Conservation (phyloP, 495 filamentous ascomycete genomes). For the Talaromyces trachyspermus region DNA sequence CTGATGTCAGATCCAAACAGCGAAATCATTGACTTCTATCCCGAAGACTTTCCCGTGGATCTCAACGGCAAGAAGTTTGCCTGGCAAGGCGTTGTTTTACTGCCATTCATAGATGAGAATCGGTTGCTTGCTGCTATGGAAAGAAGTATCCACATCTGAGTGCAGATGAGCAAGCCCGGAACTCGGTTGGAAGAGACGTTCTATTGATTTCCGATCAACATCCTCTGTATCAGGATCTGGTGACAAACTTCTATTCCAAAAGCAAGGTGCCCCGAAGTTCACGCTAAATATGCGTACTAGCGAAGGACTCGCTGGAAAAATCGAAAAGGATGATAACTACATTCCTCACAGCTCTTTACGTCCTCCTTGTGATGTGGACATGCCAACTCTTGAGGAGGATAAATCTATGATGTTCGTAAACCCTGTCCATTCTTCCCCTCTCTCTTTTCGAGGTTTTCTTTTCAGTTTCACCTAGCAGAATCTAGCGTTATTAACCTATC, state of each 20-base stretch:
- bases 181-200: slow-evolving; percentile 71
- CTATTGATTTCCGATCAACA: slow-evolving; percentile 78
- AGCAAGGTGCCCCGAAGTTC: slow-evolving; percentile 56
- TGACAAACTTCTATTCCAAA: slow-evolving; percentile 84
- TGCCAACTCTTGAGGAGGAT: slow-evolving; percentile 77
- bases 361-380: slow-evolving; percentile 55
- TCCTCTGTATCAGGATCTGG: slow-evolving; percentile 73
- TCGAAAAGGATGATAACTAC: slow-evolving; percentile 73
- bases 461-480: background rate
- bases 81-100: slow-evolving; percentile 90
- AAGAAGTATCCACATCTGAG: slow-evolving; percentile 74
- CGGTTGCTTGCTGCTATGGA: slow-evolving; percentile 77
- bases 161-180: slow-evolving; percentile 70
- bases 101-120: slow-evolving; percentile 94
- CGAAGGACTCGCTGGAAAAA: slow-evolving; percentile 68
- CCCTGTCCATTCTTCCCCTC: background rate
- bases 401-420: slow-evolving; percentile 65
- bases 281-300: slow-evolving; percentile 66
- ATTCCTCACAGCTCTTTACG: slow-evolving; percentile 64
- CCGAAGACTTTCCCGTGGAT: slow-evolving; percentile 85
- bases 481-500: slow-evolving; percentile 22
- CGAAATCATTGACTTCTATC: slow-evolving; percentile 96
- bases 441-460: slow-evolving; percentile 9
- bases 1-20: slow-evolving; percentile 83
- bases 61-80: slow-evolving; percentile 97